Conservation (phyloP, 192 early-diverging fungal species). For the Fimicolochytrium jonesii region DNA sequence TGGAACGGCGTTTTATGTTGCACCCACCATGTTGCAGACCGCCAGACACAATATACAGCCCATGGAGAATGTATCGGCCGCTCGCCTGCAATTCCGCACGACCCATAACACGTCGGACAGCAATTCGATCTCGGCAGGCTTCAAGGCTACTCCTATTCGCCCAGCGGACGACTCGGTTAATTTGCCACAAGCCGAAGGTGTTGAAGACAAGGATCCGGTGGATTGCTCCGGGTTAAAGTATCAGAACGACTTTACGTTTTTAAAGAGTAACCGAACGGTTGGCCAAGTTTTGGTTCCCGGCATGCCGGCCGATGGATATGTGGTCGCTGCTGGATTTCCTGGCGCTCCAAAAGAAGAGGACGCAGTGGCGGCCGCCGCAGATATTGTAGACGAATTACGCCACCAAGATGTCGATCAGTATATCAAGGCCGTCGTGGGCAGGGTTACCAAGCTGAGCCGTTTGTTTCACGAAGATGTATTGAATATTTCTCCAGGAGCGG, state of each 20-base stretch:
- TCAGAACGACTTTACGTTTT: not conserved
- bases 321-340: conserved; percentile 1
- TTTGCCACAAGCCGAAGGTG: not conserved
- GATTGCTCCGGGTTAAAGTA: not conserved
- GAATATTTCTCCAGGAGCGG: not conserved
- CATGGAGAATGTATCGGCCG: not conserved
- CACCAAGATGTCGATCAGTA: not conserved
- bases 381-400: not conserved
- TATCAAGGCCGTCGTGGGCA: not conserved
- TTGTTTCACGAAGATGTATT: conserved; percentile 1
- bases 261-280: not conserved
- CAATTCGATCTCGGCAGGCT: not conserved
- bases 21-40: not conserved
- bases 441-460: not conserved
- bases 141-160: not conserved
- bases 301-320: not conserved
- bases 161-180: not conserved
- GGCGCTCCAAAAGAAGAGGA: not conserved
- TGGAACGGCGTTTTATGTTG: conserved; percentile 3
- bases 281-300: not conserved
- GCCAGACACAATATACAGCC: not conserved
- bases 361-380: not conserved
- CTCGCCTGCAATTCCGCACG: not conserved
- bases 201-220: not conserved
- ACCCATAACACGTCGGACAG: not conserved